Evolutionary conservation across 2,329 filamentous ascomycete species (phyloP), one percentile per base, ranked within the genome.

Genomic region (Nothophoma quercina): DNA sequence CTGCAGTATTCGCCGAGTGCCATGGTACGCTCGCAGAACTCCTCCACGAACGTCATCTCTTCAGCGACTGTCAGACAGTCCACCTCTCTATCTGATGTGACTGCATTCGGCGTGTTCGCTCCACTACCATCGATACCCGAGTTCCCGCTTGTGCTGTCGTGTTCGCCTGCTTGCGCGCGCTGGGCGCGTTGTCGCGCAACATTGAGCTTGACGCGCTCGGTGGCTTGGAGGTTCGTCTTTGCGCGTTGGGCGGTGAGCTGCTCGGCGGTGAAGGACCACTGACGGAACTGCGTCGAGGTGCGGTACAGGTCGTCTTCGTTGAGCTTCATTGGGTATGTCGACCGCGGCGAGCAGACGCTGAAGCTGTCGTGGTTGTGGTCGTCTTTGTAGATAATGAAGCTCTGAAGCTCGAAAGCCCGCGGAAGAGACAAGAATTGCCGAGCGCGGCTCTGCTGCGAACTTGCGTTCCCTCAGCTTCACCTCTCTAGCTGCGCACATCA

Each of bases 241-340:
- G 82, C 78, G 51, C 95, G 90, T 19, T 93, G 83, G 2, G 87
- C 82, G 40, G 83, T 81, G 4, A 99, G 84, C 30, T 88, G 85
- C 3, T 85, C 76, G 2, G 87, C 85, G 0, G 91, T 91, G 76
- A 93, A 98, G 9, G 93, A 96, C 95, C 95, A 99, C 52, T 96
- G 82, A 34, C 90, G 86, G 72, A 87, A 98, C 75, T 99, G 95
- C 38, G 91, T 93, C 0, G 93, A 96, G 43, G 89, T 85, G 25
- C 91, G 87, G 77, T 98, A 99, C 48, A 93, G 83, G 62, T 91
- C 90, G 76, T 99, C 95, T 82, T 99, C 95, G 56, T 86, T 89
- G 85, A 96, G 64, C 57, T 68, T 70, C 72, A 75, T 75, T 26
- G n/a, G n/a, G 51, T 64, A 46, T 51, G 40, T 55, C 30, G 32